Evolutionary conservation across 306 rosid genomes (phyloP).

Genomic region (Malus asiatica): DNA sequence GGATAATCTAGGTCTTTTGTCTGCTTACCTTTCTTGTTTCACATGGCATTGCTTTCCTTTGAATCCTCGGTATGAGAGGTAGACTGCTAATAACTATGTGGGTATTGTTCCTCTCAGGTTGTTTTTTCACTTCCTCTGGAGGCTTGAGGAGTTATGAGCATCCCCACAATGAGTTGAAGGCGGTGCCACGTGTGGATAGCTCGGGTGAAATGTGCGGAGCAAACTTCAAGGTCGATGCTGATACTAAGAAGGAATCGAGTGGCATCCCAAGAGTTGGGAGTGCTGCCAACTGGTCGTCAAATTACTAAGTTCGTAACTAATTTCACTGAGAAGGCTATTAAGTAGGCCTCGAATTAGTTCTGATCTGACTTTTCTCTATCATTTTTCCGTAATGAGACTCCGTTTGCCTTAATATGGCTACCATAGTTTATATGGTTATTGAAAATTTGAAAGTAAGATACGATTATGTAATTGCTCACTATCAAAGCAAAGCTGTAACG

Average conservation of each 20-base stretch:
- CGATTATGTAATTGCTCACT: conserved; percentile 23
- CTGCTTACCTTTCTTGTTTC: not conserved
- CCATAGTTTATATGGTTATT: conserved; percentile 13
- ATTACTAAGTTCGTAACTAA: conserved; percentile 40
- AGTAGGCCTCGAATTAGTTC: conserved; percentile 16
- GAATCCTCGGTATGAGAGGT: not conserved
- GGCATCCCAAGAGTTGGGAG: conserved; percentile 99
- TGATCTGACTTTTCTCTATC: conserved; percentile 6
- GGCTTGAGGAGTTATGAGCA: conserved; percentile 95
- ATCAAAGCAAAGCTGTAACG: conserved; percentile 20
- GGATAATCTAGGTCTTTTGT: not conserved
- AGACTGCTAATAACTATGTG: conserved; percentile 13
- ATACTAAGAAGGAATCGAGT: conserved; percentile 53
- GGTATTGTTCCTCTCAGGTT: conserved; percentile 39
- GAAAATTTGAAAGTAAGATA: conserved; percentile 9
- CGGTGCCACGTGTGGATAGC: conserved; percentile 93
- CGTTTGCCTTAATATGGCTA: conserved; percentile 5
- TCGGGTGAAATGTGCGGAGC: conserved; percentile 82
- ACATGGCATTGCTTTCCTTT: not conserved
- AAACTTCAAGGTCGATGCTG: conserved; percentile 73
- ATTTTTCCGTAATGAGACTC: conserved; percentile 24
- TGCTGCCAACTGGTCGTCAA: conserved; percentile 89
- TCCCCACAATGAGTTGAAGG: conserved; percentile 83
- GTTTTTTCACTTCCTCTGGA: conserved; percentile 76
- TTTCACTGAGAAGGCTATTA: conserved; percentile 20